These are phyloP conservation scores for Aspergillus uvarum DNA, from an alignment of 2,329 filamentous ascomycete species.

Conservation along the genomic window DNA sequence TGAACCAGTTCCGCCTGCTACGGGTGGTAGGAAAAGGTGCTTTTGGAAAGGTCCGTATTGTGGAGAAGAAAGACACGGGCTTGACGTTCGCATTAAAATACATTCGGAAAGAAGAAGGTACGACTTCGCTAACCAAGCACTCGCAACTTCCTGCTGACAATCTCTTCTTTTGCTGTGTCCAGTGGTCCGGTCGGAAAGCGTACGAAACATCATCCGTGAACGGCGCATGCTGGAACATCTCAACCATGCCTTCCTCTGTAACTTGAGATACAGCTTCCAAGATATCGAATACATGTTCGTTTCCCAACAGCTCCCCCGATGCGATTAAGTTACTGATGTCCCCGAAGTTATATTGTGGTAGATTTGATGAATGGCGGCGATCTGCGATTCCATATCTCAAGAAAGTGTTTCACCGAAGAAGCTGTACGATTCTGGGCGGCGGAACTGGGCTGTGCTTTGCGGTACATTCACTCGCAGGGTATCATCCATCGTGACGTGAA, in stretches of 20 bases:
- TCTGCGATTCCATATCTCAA: constrained; percentile 92
- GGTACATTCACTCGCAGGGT: constrained; percentile 80
- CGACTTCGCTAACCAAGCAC: constrained; percentile 10
- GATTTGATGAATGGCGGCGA: constrained; percentile 98
- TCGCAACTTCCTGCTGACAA: constrained; percentile 13
- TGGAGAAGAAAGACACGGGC: constrained; percentile 93
- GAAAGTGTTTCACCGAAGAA: constrained; percentile 97
- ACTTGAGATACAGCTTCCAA: constrained; percentile 97
- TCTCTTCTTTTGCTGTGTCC: constrained; percentile 29
- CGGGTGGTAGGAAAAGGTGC: constrained; percentile 96
- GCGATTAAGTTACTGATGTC: constrained; percentile 23
- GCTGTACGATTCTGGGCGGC: constrained; percentile 97
- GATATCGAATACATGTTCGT: constrained; percentile 96
- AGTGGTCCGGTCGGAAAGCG: constrained; percentile 97
- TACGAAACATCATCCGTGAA: constrained; percentile 96
- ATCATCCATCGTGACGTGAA: constrained; percentile 92
- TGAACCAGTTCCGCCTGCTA: constrained; percentile 94
- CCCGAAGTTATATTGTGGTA: constrained; percentile 79
- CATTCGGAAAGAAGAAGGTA: constrained; percentile 95
- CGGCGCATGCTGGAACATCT: constrained; percentile 96
- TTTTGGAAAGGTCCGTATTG: constrained; percentile 97
- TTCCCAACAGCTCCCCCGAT: not conserved
- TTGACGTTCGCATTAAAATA: constrained; percentile 97
- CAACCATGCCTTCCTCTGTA: constrained; percentile 97
- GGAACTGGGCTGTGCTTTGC: constrained; percentile 85